Base-by-base conservation (phyloP, 148 eudicot species). In the Fagopyrum esculentum region DNA sequence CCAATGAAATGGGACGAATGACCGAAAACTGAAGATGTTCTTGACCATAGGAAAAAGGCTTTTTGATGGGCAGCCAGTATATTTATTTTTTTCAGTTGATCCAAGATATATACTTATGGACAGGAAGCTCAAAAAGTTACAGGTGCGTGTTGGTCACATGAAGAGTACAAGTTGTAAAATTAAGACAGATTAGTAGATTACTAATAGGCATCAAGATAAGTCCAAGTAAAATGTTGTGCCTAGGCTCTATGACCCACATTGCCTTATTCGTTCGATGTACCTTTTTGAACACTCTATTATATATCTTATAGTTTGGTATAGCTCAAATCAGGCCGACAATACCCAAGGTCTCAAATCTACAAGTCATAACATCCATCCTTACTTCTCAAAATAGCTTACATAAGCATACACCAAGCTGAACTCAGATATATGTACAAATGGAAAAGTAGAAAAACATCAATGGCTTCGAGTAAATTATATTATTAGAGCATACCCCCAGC, bases 401-500 rank as follows among this genome's bases (percentile, higher is more conserved):
- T 17, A 56, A 1, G 10, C 61, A 17, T 56, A 17, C 13, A 59
- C 66, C 66, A 59, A 59, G 66, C 66, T 30, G 19, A 55, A 6
- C 12, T 59, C 26, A 8, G 35, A 59, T 59, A 59, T 59, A 59
- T 59, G 12, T 22, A 59, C 6, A 55, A 16, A n/a, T 55, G 22
- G 66, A 59, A 59, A 22, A 5, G 63, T n/a, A 30, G 6, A 46
- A 57, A 56, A 56, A 26, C 66, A 22, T 7, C 40, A 55, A 15
- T 54, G 40, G 9, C 40, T 22, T 59, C 40, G 12, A 56, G 61
- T 56, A 17, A 17, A 5, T 26, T 59, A 29, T 3, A 63, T 29
- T 3, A 63, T 29, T 4, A 63, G 6, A 1, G 13, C 44, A 15
- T 87, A 93, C 98, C 96, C 98, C 98, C 98, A 90, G 73, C 97